Evolutionary conservation across 495 filamentous ascomycete genomes (phyloP).

Genomic region (Xylaria curta): DNA sequence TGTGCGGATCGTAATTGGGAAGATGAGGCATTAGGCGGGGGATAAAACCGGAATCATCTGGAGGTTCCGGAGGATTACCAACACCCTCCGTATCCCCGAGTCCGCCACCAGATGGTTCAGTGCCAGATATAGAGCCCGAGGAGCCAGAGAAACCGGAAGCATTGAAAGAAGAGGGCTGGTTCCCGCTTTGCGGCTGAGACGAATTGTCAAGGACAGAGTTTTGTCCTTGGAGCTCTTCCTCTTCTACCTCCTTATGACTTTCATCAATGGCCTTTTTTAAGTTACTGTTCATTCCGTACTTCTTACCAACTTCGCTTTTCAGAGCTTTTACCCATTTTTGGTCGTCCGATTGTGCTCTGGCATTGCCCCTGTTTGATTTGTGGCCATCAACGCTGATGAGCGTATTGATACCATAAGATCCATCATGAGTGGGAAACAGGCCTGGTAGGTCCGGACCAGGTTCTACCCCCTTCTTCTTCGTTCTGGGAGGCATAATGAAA

Average conservation of each 20-base stretch:
- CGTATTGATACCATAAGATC: conserved; percentile 42
- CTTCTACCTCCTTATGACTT: conserved; percentile 28
- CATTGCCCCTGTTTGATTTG: conserved; percentile 20
- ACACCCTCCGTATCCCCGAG: background rate
- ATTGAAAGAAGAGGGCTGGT: background rate
- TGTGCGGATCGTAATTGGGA: conserved; percentile 5
- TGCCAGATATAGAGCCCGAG: background rate
- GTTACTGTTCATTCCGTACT: conserved; percentile 32
- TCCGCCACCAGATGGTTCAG: background rate
- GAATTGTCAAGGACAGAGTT: background rate
- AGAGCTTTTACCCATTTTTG: conserved; percentile 19
- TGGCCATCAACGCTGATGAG: conserved; percentile 29
- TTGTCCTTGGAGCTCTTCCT: conserved; percentile 21
- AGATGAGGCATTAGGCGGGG: conserved; percentile 1
- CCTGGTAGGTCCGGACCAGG: conserved; percentile 33
- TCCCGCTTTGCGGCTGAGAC: background rate
- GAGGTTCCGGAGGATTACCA: background rate
- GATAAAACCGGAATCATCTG: conserved; percentile 10
- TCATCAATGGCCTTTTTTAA: conserved; percentile 31
- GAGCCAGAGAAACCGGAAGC: background rate
- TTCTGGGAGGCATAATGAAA: conserved; percentile 23
- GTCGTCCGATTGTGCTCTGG: conserved; percentile 36
- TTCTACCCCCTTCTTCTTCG: conserved; percentile 25
- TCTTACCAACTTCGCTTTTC: conserved; percentile 17
- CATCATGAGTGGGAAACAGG: conserved; percentile 38